Evolutionary conservation across 2,329 filamentous ascomycete genomes (phyloP).

Genomic region (Exophiala sp.): DNA sequence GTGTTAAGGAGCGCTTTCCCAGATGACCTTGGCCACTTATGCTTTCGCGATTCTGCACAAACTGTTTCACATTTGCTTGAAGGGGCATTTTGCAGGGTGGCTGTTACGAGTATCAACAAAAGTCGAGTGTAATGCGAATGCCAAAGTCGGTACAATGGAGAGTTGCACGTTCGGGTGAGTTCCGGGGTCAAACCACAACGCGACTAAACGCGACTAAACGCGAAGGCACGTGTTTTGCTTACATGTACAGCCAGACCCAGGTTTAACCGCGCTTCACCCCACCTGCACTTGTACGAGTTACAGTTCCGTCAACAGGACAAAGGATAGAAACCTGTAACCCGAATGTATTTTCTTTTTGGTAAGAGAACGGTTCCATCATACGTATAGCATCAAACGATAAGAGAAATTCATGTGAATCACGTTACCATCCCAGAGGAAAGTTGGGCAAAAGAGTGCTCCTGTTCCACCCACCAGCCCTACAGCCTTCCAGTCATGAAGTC

Average conservation of each 20-base stretch:
- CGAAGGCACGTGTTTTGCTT: conserved; percentile 14
- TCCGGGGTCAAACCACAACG: not conserved
- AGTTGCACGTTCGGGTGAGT: too few species aligned
- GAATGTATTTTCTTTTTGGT: too few species aligned
- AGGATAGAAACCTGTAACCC: too few species aligned
- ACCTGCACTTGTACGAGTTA: too few species aligned
- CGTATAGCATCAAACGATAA: too few species aligned
- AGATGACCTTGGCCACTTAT: not conserved
- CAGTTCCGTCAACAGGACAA: too few species aligned
- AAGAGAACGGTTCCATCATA: too few species aligned
- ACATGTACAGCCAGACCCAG: too few species aligned
- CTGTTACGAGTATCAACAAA: not conserved
- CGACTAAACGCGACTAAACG: conserved; percentile 4
- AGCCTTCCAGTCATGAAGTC: not conserved
- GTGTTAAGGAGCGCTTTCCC: conserved; percentile 15
- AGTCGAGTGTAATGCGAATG: not conserved
- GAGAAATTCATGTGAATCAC: not conserved
- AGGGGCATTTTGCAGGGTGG: conserved; percentile 14
- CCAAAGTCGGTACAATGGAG: too few species aligned
- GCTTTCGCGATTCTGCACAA: conserved; percentile 13
- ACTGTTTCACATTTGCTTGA: conserved; percentile 10
- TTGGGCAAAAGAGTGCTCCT: not conserved
- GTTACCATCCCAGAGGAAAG: not conserved
- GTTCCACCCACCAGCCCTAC: not conserved
- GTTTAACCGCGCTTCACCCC: too few species aligned